Evolutionary conservation across 345 rosid species (phyloP).

Genomic region (Brassica incana): DNA sequence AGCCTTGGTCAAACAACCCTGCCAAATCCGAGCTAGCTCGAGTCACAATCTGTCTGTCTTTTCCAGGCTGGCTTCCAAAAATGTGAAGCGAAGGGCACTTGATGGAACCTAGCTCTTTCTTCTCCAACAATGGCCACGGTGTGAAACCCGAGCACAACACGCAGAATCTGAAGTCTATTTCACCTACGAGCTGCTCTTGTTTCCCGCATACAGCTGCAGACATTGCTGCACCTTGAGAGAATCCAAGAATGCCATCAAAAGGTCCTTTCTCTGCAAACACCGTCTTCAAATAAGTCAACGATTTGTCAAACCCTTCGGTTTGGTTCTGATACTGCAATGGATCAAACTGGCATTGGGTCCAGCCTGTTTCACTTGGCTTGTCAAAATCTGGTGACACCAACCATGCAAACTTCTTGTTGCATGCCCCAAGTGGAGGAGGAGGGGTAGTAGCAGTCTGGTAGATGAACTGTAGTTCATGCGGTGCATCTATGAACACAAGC

Average conservation of each 20-base stretch:
- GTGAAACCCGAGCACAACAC: conserved; percentile 81
- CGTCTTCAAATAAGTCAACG: conserved; percentile 53
- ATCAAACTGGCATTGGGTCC: conserved; percentile 68
- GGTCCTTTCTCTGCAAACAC: conserved; percentile 66
- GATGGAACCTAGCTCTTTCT: conserved; percentile 41
- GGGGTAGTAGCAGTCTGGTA: conserved; percentile 54
- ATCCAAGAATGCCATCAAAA: conserved; percentile 90
- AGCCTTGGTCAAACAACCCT: conserved; percentile 54
- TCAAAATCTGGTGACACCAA: conserved; percentile 56
- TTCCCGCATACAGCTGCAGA: conserved; percentile 63
- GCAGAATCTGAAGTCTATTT: conserved; percentile 70
- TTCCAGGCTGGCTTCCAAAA: conserved; percentile 63
- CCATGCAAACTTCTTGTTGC: conserved; percentile 90
- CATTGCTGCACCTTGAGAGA: conserved; percentile 97
- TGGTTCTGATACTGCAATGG: conserved; percentile 81
- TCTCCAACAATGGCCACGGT: conserved; percentile 39
- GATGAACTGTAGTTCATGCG: conserved; percentile 77
- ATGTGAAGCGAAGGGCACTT: conserved; percentile 88
- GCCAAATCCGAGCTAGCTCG: conserved; percentile 64
- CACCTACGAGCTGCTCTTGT: conserved; percentile 45
- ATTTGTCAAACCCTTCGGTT: conserved; percentile 68
- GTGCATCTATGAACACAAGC: conserved; percentile 77
- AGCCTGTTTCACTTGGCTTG: conserved; percentile 43
- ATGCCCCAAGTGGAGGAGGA: conserved; percentile 41
- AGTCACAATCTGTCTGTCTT: conserved; percentile 79